phyloP scores from a whole-genome alignment of 2,329 filamentous ascomycete species.

The Epichloe elymi region DNA sequence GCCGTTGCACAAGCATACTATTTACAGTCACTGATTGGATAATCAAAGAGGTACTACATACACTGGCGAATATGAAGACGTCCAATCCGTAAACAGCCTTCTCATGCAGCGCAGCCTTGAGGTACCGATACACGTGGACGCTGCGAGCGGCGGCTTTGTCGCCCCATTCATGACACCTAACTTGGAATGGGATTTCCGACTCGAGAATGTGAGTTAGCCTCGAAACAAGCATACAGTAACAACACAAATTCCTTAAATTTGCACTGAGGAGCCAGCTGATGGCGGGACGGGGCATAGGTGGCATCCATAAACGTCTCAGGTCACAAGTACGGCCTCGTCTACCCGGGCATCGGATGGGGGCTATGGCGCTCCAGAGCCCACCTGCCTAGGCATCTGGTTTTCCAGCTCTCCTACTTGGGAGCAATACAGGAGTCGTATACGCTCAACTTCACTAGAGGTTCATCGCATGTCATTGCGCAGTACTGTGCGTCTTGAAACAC shows the following conservation, averaged over 20 bases:
- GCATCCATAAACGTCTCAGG: slow-evolving; percentile 91
- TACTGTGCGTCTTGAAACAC: too few relatives aligned
- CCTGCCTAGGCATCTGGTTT: slow-evolving; percentile 82
- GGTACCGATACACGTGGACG: slow-evolving; percentile 84
- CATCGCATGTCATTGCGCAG: too few relatives aligned
- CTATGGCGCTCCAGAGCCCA: slow-evolving; percentile 76
- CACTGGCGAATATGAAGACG: slow-evolving; percentile 90
- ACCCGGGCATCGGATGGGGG: slow-evolving; percentile 92
- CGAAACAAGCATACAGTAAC: too few relatives aligned
- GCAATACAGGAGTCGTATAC: too few relatives aligned
- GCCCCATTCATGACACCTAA: slow-evolving; percentile 79
- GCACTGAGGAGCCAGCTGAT: too few relatives aligned
- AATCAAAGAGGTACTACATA: slow-evolving; percentile 60
- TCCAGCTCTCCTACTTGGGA: slow-evolving; percentile 25
- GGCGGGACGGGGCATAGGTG: slow-evolving; percentile 29
- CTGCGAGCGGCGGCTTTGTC: slow-evolving; percentile 84
- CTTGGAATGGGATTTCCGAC: slow-evolving; percentile 82
- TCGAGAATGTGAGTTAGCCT: slow-evolving; percentile 39
- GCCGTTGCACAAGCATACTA: too few relatives aligned
- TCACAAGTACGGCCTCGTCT: slow-evolving; percentile 64
- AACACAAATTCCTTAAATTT: too few relatives aligned
- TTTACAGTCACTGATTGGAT: too few relatives aligned
- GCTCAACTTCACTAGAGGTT: too few relatives aligned
- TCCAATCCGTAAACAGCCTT: slow-evolving; percentile 82
- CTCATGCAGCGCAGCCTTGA: slow-evolving; percentile 63